Base-by-base conservation (phyloP, 2,329 filamentous ascomycete species). In the Dryadomyces sulphureus region DNA sequence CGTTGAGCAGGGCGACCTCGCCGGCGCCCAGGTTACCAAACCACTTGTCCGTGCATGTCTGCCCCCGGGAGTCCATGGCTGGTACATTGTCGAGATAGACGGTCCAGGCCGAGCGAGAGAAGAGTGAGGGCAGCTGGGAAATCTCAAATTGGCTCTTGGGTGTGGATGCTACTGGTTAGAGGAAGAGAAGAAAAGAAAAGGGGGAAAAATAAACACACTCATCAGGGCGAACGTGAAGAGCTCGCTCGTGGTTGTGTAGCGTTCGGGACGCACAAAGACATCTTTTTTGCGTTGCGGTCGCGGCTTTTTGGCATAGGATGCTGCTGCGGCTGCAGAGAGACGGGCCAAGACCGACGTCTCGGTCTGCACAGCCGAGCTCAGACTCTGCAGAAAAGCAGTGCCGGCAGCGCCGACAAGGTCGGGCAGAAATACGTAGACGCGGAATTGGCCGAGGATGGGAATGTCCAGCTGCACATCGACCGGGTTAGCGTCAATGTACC, bases 391-490 rank as follows among this genome's bases (percentile, higher is more conserved):
- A 60, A 84, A 84, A 1, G 65, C 61, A 43, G 64, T 64, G 64
- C 61, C 46, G 63, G 65, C 1, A 2, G 40, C 5, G 9, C 24
- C 1, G 70, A 68, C 21, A 66, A 84, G 65, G 54, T 84, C 69
- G 53, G 73, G 75, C 47, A 77, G 72, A 48, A 89, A 72, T 48
- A 87, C 70, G 59, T 83, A 87, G 39, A 87, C 72, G 40, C 80
- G 73, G 65, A 88, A 89, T 55, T 89, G 84, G n/a, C 83, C 79
- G 6, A 87, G 65, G 58, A 85, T 72, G 1, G 84, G 84, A 34
- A 88, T 83, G 55, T 87, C 83, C 8, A 86, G 74, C 57, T 88
- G 81, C 21, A 88, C 65, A 53, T 88, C 79, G 32, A 88, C 75
- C 0, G 82, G 82, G 54, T 88, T 88, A 6, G 82, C 79, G 59